Percentiles rank a stretch among this genome's conserved stretches.
phyloP scores from a whole-genome alignment of 1,139 yeast species.

The Candida pseudoviswanathii region DNA sequence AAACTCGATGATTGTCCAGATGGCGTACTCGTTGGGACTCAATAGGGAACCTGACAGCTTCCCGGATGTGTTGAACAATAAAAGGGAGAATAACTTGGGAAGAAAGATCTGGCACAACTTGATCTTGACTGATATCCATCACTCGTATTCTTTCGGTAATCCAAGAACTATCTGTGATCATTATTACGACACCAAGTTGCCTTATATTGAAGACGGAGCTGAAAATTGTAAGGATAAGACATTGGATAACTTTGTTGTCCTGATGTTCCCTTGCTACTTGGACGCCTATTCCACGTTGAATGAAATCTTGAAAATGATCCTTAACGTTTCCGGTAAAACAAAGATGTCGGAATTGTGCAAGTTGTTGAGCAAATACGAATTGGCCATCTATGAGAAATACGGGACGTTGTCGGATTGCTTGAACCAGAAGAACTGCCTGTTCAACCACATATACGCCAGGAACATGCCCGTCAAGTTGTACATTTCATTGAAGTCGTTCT shows the following conservation, averaged over 20 bases:
- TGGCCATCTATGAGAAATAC: slow-evolving; percentile 17
- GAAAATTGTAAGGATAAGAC: slow-evolving; percentile 23
- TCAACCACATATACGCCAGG: slow-evolving; percentile 21
- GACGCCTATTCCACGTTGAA: slow-evolving; percentile 13
- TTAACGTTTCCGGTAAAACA: slow-evolving; percentile 24
- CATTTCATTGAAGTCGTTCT: slow-evolving; percentile 33
- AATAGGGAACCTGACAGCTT: slow-evolving; percentile 44
- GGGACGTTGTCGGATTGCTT: slow-evolving; percentile 27
- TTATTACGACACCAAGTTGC: slow-evolving; percentile 31
- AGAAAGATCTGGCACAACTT: slow-evolving; percentile 55
- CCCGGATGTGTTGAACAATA: slow-evolving; percentile 22
- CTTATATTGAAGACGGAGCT: slow-evolving; percentile 26
- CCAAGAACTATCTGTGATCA: slow-evolving; percentile 24
- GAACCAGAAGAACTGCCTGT: slow-evolving; percentile 18
- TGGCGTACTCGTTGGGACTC: slow-evolving; percentile 49
- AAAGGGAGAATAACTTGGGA: slow-evolving; percentile 37
- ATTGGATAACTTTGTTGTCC: slow-evolving; percentile 26
- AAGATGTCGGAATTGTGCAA: slow-evolving; percentile 27
- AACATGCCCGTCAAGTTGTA: slow-evolving; percentile 30
- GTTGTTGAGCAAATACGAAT: slow-evolving; percentile 25
- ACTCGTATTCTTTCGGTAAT: slow-evolving; percentile 32
- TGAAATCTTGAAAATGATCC: slow-evolving; percentile 19
- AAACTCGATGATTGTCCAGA: slow-evolving; percentile 40
- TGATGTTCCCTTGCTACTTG: slow-evolving; percentile 12
- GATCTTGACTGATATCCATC: slow-evolving; percentile 27